Conservation (phyloP, 148 eudicot genomes). For the Rhododendron simsii region DNA sequence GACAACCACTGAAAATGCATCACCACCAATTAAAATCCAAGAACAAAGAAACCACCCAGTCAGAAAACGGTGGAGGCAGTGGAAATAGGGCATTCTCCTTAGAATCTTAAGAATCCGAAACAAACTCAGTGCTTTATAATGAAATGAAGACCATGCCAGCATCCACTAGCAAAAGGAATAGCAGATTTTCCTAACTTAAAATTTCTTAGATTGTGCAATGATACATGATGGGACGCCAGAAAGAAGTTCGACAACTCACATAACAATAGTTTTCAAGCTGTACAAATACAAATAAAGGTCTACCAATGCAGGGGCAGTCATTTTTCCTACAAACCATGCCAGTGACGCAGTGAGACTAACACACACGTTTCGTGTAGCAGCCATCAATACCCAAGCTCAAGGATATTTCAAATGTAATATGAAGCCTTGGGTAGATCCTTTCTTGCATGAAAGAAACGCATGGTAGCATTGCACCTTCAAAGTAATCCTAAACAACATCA, state of each 20-base stretch:
- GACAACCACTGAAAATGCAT: neutral
- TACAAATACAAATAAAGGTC: neutral
- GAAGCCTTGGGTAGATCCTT: neutral
- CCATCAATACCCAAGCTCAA: slow-evolving; percentile 6
- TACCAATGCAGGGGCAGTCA: neutral
- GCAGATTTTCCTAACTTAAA: neutral
- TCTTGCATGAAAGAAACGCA: neutral
- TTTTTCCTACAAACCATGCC: neutral
- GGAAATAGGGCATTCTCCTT: neutral
- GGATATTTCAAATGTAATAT: neutral
- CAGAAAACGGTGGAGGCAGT: neutral
- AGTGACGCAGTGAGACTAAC: neutral
- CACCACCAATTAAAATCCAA: neutral
- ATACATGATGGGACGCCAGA: neutral
- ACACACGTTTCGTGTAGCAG: neutral
- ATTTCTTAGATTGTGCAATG: neutral
- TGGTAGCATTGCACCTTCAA: neutral
- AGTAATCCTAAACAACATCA: neutral
- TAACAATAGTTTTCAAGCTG: neutral
- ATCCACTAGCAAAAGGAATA: neutral
- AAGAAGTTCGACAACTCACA: neutral
- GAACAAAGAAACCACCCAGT: neutral
- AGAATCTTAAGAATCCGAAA: neutral
- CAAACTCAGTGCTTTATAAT: neutral
- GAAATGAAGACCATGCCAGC: neutral